phyloP scores from a whole-genome alignment of 106 monocot species.

The Triglochin maritima region DNA sequence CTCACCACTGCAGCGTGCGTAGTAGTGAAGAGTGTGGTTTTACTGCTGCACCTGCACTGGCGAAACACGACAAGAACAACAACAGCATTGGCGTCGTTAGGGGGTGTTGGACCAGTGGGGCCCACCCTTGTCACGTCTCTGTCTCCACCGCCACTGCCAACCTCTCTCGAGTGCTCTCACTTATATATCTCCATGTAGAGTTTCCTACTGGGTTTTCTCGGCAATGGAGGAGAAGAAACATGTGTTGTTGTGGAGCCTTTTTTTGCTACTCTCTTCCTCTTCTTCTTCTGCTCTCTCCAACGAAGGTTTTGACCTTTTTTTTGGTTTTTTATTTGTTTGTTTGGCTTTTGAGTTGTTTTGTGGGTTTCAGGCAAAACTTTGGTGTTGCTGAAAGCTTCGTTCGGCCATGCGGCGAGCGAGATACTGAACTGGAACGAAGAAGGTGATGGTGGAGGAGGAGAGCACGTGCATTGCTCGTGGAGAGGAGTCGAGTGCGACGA shows the following conservation, averaged over 20 bases:
- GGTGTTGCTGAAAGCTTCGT: conserved; percentile 57
- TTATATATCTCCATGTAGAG: not conserved
- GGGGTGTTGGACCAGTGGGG: not conserved
- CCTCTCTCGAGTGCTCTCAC: conserved; percentile 7
- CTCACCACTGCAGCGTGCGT: too few species aligned
- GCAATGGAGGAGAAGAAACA: not conserved
- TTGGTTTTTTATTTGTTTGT: not conserved
- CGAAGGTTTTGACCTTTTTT: not conserved
- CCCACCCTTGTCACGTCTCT: conserved; percentile 45
- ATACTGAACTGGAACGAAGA: conserved; percentile 61
- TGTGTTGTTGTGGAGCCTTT: not conserved
- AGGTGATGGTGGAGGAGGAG: conserved; percentile 4
- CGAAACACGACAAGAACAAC: not conserved
- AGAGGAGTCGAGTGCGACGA: conserved; percentile 70
- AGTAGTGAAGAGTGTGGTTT: not conserved
- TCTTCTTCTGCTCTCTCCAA: not conserved
- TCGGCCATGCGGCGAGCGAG: conserved; percentile 51
- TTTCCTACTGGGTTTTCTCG: not conserved
- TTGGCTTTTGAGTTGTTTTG: not conserved
- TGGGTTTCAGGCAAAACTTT: conserved; percentile 34
- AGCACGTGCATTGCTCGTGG: conserved; percentile 61
- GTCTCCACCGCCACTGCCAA: conserved; percentile 57
- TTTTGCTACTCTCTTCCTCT: not conserved
- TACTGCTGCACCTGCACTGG: not conserved
- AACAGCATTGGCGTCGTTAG: not conserved